phyloP scores from a whole-genome alignment of 352 stramenopile species.

The Globisporangium splendens region DNA sequence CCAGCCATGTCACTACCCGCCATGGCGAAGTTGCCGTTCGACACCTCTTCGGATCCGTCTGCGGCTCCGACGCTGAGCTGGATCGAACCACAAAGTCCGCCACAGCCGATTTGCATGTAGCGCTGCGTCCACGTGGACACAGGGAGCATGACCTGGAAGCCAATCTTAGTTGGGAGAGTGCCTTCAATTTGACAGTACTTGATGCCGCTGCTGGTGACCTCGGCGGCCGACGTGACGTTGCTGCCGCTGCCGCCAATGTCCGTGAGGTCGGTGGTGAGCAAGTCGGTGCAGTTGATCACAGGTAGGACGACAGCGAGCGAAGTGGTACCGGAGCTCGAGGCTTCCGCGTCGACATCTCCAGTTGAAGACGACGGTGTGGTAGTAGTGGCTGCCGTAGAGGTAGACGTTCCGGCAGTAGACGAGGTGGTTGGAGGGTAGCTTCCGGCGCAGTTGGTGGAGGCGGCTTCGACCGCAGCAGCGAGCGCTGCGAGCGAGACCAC shows the following conservation, averaged over 20 bases:
- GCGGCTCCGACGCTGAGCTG: slow-evolving; percentile 21
- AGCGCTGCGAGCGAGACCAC: neutral
- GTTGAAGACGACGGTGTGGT: neutral
- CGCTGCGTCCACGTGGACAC: slow-evolving; percentile 35
- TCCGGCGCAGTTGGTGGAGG: neutral
- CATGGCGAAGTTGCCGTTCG: slow-evolving; percentile 26
- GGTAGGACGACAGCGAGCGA: neutral
- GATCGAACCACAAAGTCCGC: slow-evolving; percentile 32
- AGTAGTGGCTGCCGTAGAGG: neutral
- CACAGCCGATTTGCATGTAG: slow-evolving; percentile 38
- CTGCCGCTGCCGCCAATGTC: neutral
- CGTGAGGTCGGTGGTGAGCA: neutral
- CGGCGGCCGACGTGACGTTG: neutral
- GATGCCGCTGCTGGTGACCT: slow-evolving; percentile 2
- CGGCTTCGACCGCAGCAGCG: neutral
- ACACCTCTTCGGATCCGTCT: slow-evolving; percentile 17
- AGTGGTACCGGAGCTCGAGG: no score
- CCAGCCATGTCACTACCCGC: slow-evolving; percentile 32
- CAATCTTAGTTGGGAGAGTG: slow-evolving; percentile 8
- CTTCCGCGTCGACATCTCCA: no score
- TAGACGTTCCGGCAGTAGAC: no score
- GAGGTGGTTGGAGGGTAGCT: no score
- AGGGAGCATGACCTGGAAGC: slow-evolving; percentile 29
- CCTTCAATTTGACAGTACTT: slow-evolving; percentile 1
- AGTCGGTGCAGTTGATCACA: neutral